Base-by-base conservation (phyloP, 768 basidiomycete species). In the Hygrophorus russula region DNA sequence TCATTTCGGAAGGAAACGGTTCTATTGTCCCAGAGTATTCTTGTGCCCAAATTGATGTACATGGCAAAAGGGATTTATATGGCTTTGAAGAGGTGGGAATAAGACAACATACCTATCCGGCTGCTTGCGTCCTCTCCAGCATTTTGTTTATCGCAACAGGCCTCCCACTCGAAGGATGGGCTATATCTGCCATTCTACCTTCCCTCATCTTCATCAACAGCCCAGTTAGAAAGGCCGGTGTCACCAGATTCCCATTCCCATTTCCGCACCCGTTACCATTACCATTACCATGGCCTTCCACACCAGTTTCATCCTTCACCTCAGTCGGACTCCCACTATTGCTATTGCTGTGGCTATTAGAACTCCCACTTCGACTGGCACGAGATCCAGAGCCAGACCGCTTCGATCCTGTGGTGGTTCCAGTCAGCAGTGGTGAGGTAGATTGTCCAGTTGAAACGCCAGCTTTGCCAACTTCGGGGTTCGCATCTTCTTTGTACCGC, bases 161-260 rank as follows among this genome's bases (percentile, higher is more conserved):
- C 30, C 76, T 59, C 12, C 71, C 74, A 40, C 57, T 66, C 31
- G 70, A 54, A 5, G 69, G 63, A 51, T 72, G 70, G 0, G 73
- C 62, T 48, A 78, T 48, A 57, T 85, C 81, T 39, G 68, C 65
- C 55, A 81, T 46, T 54, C 73, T 69, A 36, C 60, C 64, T 59
- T 84, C 82, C 50, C 83, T 70, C 82, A 89, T 88, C 50, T 65
- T 67, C 47, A 69, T 51, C 57, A 89, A 55, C 39, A 86, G 50
- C 29, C 60, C 64, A 3, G 78, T 68, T 51, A 89, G 59, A 49
- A 73, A 67, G 43, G 59, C 56, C 0, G 81, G 76, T n/a, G 78
- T 85, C 20, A 83, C 69, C 67, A 59, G 29, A 54, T 57, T 13
- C 56, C 42, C 15, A 30, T 35, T 19, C 43, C 19, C 14, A 37